Base-by-base conservation (phyloP, 169 alveolate species). In the Theileria sp. region DNA sequence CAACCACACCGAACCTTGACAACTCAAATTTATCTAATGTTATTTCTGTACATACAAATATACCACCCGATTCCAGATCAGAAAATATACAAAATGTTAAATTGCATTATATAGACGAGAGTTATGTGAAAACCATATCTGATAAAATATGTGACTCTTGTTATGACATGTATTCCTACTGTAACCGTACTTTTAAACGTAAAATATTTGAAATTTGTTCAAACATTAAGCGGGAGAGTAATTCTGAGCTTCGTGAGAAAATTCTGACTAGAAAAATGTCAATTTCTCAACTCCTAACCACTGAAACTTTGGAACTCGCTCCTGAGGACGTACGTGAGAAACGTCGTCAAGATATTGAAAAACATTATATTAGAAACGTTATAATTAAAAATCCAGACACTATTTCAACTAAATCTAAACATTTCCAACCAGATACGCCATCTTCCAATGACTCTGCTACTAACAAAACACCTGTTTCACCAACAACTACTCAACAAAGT, bases 221-320 rank as follows among this genome's bases (percentile, higher is more conserved):
- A 28, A 89, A 89, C 64, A n/a, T 89, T 34, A 80, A 85, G 71
- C 44, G 94, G n/a, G 92, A 79, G 9, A 88, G 75, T 62, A 89
- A 85, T 87, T 51, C 64, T 8, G 94, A 89, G 44, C 81, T 89
- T 38, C 34, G 94, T 65, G 62, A 75, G 66, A 89, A 77, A 23
- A 78, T 89, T 23, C 15, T 89, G 23, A 44, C 87, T 15, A 78
- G 86, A 17, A 25, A 19, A 7, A 79, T 89, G 88, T n/a, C 86
- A 13, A 74, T 88, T 13, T 0, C 28, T 13, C 80, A 80, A 13
- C 86, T 89, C 25, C 68, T 89, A n/a, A 79, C 68, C 19, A 74
- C 87, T 34, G 94, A 89, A 25, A 78, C 94, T 9, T 56, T 51
- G n/a, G 76, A 81, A 60, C 80, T 89, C 28, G 94, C 94, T 0